phyloP scores from a whole-genome alignment of 495 filamentous ascomycete species.

The Tuber indicum region DNA sequence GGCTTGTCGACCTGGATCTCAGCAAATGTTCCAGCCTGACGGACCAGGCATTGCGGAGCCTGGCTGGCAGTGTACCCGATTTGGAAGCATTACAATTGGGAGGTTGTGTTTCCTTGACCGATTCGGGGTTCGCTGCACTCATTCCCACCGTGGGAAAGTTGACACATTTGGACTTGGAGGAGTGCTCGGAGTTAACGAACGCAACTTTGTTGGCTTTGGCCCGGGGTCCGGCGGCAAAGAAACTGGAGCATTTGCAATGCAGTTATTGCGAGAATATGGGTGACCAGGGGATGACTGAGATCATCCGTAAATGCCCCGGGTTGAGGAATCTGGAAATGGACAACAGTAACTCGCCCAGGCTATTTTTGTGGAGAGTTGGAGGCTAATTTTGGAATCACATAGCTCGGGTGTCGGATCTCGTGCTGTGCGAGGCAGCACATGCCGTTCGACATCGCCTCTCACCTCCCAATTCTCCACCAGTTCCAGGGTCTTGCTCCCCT shows the following conservation, averaged over 20 bases:
- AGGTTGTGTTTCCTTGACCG: slow-evolving; percentile 62
- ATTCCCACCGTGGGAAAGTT: slow-evolving; percentile 67
- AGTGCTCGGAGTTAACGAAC: slow-evolving; percentile 72
- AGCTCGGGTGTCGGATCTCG: slow-evolving; percentile 72
- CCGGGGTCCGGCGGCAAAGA: slow-evolving; percentile 61
- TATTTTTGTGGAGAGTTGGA: background rate
- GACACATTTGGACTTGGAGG: slow-evolving; percentile 85
- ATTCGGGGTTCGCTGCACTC: slow-evolving; percentile 64
- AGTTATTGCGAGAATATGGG: slow-evolving; percentile 82
- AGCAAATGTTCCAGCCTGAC: slow-evolving; percentile 69
- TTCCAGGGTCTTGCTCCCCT: slow-evolving; percentile 46
- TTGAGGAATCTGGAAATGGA: slow-evolving; percentile 77
- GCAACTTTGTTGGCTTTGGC: slow-evolving; percentile 63
- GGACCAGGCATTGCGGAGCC: slow-evolving; percentile 57
- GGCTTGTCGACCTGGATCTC: slow-evolving; percentile 76
- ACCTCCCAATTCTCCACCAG: slow-evolving; percentile 42
- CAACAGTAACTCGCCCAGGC: slow-evolving; percentile 52
- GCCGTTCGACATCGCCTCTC: slow-evolving; percentile 61
- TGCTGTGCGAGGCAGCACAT: slow-evolving; percentile 76
- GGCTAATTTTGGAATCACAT: background rate
- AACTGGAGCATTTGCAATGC: slow-evolving; percentile 73
- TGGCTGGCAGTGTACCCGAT: slow-evolving; percentile 69
- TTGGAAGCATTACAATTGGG: slow-evolving; percentile 76
- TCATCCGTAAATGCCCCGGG: slow-evolving; percentile 66
- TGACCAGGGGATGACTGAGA: slow-evolving; percentile 74